Evolutionary conservation across 768 basidiomycete species (phyloP).

Genomic region (Lentinula raphanica): DNA sequence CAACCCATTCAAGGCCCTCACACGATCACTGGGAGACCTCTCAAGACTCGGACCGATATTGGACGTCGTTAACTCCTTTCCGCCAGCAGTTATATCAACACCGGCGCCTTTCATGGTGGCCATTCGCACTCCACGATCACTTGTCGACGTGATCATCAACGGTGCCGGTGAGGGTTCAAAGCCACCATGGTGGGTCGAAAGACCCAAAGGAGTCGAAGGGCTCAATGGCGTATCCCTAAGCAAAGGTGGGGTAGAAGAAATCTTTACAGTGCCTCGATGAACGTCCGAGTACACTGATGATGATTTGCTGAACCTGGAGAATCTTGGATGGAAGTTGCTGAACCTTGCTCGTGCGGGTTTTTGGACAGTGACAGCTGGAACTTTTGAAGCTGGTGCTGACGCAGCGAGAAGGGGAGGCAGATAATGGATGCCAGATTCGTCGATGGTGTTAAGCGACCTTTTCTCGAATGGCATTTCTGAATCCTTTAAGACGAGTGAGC

Average conservation of each 20-base stretch:
- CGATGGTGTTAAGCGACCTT: background rate
- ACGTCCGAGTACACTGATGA: conserved; percentile 24
- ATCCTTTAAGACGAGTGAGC: background rate
- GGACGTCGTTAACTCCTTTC: too few relatives aligned
- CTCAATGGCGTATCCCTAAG: background rate
- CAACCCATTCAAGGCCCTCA: background rate
- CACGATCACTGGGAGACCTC: background rate
- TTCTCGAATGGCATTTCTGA: too few relatives aligned
- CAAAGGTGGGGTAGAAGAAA: conserved; percentile 23
- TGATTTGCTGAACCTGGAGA: conserved; percentile 6
- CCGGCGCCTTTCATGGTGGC: too few relatives aligned
- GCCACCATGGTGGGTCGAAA: too few relatives aligned
- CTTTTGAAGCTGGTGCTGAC: background rate
- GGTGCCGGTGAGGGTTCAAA: too few relatives aligned
- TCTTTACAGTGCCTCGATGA: conserved; percentile 16
- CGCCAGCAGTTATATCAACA: too few relatives aligned
- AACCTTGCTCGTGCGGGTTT: background rate
- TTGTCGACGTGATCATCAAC: too few relatives aligned
- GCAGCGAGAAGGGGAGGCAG: background rate
- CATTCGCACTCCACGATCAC: too few relatives aligned
- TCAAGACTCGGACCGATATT: background rate
- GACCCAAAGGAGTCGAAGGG: background rate
- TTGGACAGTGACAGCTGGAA: background rate
- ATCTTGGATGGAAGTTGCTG: background rate
- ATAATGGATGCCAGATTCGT: background rate